Conservation (phyloP, 1,139 yeast genomes). For the Hyphopichia pseudoburtonii region DNA sequence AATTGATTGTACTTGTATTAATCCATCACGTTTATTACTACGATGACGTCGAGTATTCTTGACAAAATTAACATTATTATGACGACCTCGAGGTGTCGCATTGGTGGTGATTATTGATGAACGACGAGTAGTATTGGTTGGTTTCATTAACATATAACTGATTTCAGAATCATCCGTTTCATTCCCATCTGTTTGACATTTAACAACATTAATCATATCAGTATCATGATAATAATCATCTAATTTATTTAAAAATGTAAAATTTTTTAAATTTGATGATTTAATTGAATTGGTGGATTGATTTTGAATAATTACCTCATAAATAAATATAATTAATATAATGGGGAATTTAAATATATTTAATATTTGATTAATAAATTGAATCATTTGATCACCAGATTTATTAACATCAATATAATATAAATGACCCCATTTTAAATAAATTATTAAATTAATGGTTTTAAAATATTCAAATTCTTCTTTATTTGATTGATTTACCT, state of each 20-base stretch:
- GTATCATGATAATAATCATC: slow-evolving; percentile 29
- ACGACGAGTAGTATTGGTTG: too few relatives aligned
- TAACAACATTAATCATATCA: slow-evolving; percentile 19
- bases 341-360: slow-evolving; percentile 35
- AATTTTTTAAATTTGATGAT: slow-evolving; percentile 28
- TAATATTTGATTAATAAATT: slow-evolving; percentile 14
- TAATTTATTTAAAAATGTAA: slow-evolving; percentile 34
- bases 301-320: slow-evolving; percentile 28
- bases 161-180: slow-evolving; percentile 25
- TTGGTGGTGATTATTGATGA: slow-evolving; percentile 7
- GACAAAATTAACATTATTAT: not conserved
- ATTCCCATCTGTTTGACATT: slow-evolving; percentile 7
- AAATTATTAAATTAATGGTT: slow-evolving; percentile 38
- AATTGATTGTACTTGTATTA: slow-evolving; percentile 20
- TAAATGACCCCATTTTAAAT: slow-evolving; percentile 17
- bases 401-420: slow-evolving; percentile 4
- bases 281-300: slow-evolving; percentile 14
- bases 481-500: slow-evolving; percentile 35
- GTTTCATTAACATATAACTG: slow-evolving; percentile 19
- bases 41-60: not conserved
- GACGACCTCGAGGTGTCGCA: slow-evolving; percentile 7
- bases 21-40: not conserved
- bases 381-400: not conserved
- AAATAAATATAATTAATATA: slow-evolving; percentile 29
- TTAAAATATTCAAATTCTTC: slow-evolving; percentile 46